A percentile compares a stretch with the other conserved stretches of the same genome.
Conservation (phyloP, 2,329 filamentous ascomycete genomes). For the Pseudogymnoascus sp. region DNA sequence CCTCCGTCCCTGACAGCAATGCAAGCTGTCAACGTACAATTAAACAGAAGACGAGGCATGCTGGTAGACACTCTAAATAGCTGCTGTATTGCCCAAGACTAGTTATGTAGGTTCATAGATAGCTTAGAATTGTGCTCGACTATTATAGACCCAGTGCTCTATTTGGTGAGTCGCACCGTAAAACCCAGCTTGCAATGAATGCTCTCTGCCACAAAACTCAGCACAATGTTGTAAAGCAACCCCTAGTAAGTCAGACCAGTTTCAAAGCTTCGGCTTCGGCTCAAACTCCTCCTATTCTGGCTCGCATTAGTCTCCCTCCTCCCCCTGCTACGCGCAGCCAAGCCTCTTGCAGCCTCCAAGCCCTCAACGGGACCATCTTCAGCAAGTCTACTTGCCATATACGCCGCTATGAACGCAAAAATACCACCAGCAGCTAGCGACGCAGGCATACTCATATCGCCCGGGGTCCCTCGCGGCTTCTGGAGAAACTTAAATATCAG, state of each 20-base stretch:
- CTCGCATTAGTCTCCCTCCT: conserved; percentile 6
- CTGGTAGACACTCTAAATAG: not conserved
- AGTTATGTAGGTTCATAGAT: not conserved
- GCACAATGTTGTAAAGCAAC: not conserved
- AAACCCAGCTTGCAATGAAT: not conserved
- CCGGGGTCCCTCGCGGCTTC: conserved; percentile 76
- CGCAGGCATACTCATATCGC: conserved; percentile 81
- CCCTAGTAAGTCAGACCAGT: not conserved
- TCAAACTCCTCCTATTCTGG: conserved; percentile 6
- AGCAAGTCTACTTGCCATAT: conserved; percentile 39
- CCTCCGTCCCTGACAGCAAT: not conserved
- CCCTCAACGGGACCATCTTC: conserved; percentile 21
- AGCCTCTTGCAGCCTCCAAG: not conserved
- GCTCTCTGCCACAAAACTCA: not conserved
- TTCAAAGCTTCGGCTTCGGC: conserved; percentile 10
- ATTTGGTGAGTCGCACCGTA: not conserved
- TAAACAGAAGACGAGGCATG: no score
- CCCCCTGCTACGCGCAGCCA: not conserved
- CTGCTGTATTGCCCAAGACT: not conserved
- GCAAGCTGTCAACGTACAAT: not conserved
- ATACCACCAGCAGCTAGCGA: conserved; percentile 79
- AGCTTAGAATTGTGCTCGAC: not conserved
- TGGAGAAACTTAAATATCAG: conserved; percentile 79
- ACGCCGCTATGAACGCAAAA: conserved; percentile 70
- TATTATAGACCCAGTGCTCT: not conserved